A percentile compares a stretch with the other conserved stretches of the same genome.
These are phyloP conservation scores for Cladosporium oxysporum DNA, from an alignment of 2,329 filamentous ascomycete species.

Conservation along the genomic window DNA sequence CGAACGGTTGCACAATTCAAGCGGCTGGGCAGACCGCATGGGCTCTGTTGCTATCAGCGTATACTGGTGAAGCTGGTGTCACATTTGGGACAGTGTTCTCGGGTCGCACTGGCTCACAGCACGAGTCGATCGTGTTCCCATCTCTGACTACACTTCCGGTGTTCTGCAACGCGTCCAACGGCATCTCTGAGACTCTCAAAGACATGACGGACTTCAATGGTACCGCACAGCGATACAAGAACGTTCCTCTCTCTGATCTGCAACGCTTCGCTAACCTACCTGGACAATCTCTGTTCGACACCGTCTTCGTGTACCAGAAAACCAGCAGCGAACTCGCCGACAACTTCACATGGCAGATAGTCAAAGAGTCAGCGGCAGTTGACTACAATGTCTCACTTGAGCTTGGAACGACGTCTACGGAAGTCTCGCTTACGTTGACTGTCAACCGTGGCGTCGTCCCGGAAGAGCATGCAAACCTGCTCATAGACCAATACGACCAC, in stretches of 20 bases:
- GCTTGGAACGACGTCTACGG: constrained; percentile 57
- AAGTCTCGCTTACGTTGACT: constrained; percentile 65
- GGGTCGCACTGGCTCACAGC: constrained; percentile 65
- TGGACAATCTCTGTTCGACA: constrained; percentile 74
- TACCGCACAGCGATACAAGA: constrained; percentile 67
- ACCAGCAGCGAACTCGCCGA: constrained; percentile 29
- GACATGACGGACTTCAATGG: constrained; percentile 68
- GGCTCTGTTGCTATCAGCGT: constrained; percentile 72
- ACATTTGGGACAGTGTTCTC: constrained; percentile 82
- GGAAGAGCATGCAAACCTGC: constrained; percentile 62
- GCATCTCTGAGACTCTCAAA: constrained; percentile 59
- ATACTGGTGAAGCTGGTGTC: constrained; percentile 71
- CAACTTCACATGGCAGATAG: constrained; percentile 56
- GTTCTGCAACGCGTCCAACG: constrained; percentile 55
- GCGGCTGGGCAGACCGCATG: constrained; percentile 75
- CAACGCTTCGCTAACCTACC: constrained; percentile 70
- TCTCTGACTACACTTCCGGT: constrained; percentile 82
- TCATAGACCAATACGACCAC: constrained; percentile 72
- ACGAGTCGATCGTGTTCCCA: constrained; percentile 66
- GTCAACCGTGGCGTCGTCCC: constrained; percentile 68
- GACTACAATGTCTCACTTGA: constrained; percentile 84
- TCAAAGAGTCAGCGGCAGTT: constrained; percentile 67
- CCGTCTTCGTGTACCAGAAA: constrained; percentile 81
- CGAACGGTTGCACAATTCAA: constrained; percentile 70
- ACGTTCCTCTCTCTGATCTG: constrained; percentile 68